Evolutionary conservation across 2,329 filamentous ascomycete species (phyloP).

Genomic region (Taxawa tesnikishii): DNA sequence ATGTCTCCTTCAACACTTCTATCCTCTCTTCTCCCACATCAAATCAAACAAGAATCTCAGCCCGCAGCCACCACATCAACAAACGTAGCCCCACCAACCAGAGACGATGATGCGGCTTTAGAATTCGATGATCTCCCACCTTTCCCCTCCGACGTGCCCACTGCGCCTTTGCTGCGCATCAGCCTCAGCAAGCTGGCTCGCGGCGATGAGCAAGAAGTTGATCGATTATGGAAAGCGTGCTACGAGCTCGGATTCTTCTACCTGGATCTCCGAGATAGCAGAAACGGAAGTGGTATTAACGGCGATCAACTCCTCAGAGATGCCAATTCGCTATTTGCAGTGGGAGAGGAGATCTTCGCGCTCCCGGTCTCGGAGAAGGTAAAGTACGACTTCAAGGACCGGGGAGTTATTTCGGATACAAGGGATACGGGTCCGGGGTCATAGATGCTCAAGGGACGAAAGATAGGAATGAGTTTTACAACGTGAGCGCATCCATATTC

Average conservation of each 20-base stretch:
- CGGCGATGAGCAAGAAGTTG: slow-evolving; percentile 19
- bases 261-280: slow-evolving; percentile 30
- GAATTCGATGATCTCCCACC: slow-evolving; percentile 23
- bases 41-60: too few species aligned
- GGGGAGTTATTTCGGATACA: slow-evolving; percentile 41
- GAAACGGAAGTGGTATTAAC: slow-evolving; percentile 9
- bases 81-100: too few species aligned
- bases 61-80: too few species aligned
- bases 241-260: slow-evolving; percentile 45
- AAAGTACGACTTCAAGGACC: slow-evolving; percentile 40
- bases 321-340: slow-evolving; percentile 32
- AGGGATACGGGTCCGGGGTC: slow-evolving; percentile 28
- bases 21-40: too few species aligned
- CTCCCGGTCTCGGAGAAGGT: slow-evolving; percentile 38
- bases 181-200: slow-evolving; percentile 22
- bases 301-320: slow-evolving; percentile 29
- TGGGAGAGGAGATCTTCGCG: slow-evolving; percentile 35
- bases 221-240: slow-evolving; percentile 25
- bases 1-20: too few species aligned
- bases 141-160: slow-evolving; percentile 28
- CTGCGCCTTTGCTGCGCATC: slow-evolving; percentile 27
- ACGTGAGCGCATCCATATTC: slow-evolving; percentile 28
- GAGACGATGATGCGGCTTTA: slow-evolving; percentile 6
- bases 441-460: slow-evolving; percentile 36
- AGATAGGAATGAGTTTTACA: slow-evolving; percentile 44